A percentile compares a stretch with the other conserved stretches of the same genome.
phyloP scores from a whole-genome alignment of 768 basidiomycete species.

The Lentinus tigrinus region DNA sequence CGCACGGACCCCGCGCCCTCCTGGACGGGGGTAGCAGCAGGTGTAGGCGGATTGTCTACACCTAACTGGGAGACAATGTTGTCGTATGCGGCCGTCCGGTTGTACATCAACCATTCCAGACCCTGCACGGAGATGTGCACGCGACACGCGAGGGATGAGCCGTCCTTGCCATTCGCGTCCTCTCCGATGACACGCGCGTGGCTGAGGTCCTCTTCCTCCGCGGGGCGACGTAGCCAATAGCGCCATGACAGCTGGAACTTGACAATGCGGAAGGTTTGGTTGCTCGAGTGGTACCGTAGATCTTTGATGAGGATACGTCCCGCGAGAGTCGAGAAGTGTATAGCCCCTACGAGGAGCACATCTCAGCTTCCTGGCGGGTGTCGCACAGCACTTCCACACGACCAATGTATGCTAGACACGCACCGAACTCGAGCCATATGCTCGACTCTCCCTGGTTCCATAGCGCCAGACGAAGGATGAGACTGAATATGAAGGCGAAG shows the following conservation, averaged over 20 bases:
- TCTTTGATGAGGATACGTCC: conserved; percentile 90
- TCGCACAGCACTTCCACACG: not conserved
- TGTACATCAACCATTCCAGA: conserved; percentile 92
- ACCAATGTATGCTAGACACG: conserved; percentile 13
- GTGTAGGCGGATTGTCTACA: conserved; percentile 25
- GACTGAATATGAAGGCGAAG: conserved; percentile 65
- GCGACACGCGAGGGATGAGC: conserved; percentile 61
- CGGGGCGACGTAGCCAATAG: conserved; percentile 86
- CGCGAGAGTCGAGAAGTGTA: conserved; percentile 85
- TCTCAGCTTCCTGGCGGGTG: conserved; percentile 2
- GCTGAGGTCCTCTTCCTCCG: conserved; percentile 69
- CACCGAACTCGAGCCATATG: conserved; percentile 83
- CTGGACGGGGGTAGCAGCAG: conserved; percentile 14
- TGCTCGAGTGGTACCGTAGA: conserved; percentile 86
- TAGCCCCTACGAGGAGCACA: conserved; percentile 55
- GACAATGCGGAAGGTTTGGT: conserved; percentile 81
- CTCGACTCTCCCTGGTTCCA: conserved; percentile 81
- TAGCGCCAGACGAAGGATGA: conserved; percentile 63
- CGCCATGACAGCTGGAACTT: conserved; percentile 90
- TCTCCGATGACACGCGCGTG: conserved; percentile 46
- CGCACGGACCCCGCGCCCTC: conserved; percentile 20
- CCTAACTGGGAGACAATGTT: conserved; percentile 79
- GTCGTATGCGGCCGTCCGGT: conserved; percentile 86
- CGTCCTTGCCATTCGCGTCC: conserved; percentile 31
- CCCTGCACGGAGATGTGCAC: conserved; percentile 81